A percentile compares a stretch with the other conserved stretches of the same genome.
Conservation (phyloP, 2,329 filamentous ascomycete species). For the Clonostachys byssicola region DNA sequence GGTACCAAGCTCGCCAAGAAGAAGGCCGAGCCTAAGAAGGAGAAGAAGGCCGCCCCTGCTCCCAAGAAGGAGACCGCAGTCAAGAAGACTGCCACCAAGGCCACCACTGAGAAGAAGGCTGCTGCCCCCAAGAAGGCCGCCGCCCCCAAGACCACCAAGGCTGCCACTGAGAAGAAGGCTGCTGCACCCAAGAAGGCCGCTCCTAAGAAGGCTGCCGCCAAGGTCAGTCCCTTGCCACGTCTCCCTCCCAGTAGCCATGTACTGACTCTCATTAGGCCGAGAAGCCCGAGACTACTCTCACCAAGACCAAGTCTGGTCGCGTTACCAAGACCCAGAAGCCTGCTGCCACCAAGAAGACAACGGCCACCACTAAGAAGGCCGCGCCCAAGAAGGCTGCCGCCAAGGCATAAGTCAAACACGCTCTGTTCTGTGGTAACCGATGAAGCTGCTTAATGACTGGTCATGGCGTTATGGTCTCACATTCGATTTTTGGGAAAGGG, state of each 20-base stretch:
- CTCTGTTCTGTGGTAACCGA: not conserved
- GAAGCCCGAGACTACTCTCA: slow-evolving; percentile 61
- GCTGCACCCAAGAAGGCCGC: slow-evolving; percentile 38
- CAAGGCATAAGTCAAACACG: slow-evolving; percentile 1
- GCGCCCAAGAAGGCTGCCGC: slow-evolving; percentile 23
- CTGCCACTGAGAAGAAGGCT: slow-evolving; percentile 7
- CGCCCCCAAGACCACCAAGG: slow-evolving; percentile 18
- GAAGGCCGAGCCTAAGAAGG: slow-evolving; percentile 36
- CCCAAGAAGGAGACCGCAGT: slow-evolving; percentile 24
- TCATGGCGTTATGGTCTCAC: slow-evolving; percentile 2
- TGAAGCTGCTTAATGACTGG: slow-evolving; percentile 5
- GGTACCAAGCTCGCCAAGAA: slow-evolving; percentile 92
- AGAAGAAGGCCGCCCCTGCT: slow-evolving; percentile 24
- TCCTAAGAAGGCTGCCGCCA: slow-evolving; percentile 22
- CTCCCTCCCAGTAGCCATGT: not conserved
- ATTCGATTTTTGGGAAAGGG: not conserved
- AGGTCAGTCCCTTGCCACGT: slow-evolving; percentile 34
- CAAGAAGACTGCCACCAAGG: slow-evolving; percentile 46
- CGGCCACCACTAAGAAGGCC: slow-evolving; percentile 44
- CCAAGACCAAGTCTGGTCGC: slow-evolving; percentile 83
- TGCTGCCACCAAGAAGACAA: slow-evolving; percentile 40
- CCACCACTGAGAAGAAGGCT: slow-evolving; percentile 19
- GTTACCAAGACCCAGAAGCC: slow-evolving; percentile 64
- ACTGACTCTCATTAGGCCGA: slow-evolving; percentile 38
- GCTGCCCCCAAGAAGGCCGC: slow-evolving; percentile 22